A percentile compares a stretch with the other conserved stretches of the same genome.
Conservation (phyloP, 2,329 filamentous ascomycete genomes). For the Endocalyx cinctus region DNA sequence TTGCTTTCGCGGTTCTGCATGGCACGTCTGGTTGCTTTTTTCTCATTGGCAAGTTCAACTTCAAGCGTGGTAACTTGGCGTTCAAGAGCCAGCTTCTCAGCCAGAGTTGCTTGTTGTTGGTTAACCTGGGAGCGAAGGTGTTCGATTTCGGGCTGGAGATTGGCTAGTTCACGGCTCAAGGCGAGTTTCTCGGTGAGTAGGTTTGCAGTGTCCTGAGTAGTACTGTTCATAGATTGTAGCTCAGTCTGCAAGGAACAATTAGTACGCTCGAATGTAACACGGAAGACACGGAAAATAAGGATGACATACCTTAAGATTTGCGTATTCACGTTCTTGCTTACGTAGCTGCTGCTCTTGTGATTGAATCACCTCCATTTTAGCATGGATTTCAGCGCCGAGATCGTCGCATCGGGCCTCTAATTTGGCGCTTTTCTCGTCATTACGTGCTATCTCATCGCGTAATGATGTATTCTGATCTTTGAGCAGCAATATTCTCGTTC, state of each 20-base stretch:
- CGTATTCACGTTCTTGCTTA: slow-evolving; percentile 44
- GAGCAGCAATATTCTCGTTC: slow-evolving; percentile 66
- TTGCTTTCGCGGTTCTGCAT: slow-evolving; percentile 38
- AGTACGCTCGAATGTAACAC: no score
- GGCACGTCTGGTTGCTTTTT: slow-evolving; percentile 59
- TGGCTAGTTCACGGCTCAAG: slow-evolving; percentile 46
- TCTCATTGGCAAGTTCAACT: slow-evolving; percentile 79
- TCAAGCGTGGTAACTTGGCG: slow-evolving; percentile 73
- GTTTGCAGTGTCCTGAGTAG: slow-evolving; percentile 66
- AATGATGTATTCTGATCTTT: slow-evolving; percentile 69
- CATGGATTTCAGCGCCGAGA: slow-evolving; percentile 37
- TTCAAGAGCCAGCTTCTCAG: slow-evolving; percentile 76
- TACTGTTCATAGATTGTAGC: slow-evolving; percentile 61
- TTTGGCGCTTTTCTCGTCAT: slow-evolving; percentile 19
- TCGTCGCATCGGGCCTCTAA: slow-evolving; percentile 37
- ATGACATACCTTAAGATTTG: slow-evolving; percentile 40
- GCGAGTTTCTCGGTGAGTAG: slow-evolving; percentile 56
- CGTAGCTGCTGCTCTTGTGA: slow-evolving; percentile 44
- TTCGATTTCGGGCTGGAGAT: slow-evolving; percentile 52
- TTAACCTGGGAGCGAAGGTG: slow-evolving; percentile 50
- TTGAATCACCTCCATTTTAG: slow-evolving; percentile 36
- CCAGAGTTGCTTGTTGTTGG: slow-evolving; percentile 62
- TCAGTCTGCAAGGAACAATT: slow-evolving; percentile 53
- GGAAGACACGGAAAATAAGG: no score
- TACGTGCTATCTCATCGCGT: slow-evolving; percentile 52